Percentiles rank a stretch among this genome's conserved stretches.
phyloP scores from a whole-genome alignment of 495 filamentous ascomycete species.

The Xylaria sp. region DNA sequence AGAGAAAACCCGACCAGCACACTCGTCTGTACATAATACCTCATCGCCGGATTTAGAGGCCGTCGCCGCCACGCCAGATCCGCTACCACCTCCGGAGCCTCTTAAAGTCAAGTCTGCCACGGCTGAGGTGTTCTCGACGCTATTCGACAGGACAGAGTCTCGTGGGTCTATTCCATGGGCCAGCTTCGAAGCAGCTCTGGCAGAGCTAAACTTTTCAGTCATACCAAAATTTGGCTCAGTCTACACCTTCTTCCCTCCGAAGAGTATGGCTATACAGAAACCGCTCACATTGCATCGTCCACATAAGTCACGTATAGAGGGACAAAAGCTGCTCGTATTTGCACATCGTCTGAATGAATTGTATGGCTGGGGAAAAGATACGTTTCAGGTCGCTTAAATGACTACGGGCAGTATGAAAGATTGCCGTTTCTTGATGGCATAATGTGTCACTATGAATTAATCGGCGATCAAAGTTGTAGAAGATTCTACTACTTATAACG shows the following conservation, averaged over 20 bases:
- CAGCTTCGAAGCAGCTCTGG: constrained; percentile 46
- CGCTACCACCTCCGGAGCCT: neutral
- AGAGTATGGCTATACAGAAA: constrained; percentile 28
- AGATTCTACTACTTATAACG: neutral
- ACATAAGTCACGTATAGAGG: constrained; percentile 38
- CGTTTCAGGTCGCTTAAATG: constrained; percentile 17
- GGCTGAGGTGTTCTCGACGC: constrained; percentile 40
- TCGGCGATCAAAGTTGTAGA: neutral
- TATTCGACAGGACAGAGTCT: constrained; percentile 36
- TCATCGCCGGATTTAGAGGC: neutral
- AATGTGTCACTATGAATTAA: neutral
- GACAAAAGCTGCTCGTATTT: constrained; percentile 27
- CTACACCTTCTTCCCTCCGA: constrained; percentile 39
- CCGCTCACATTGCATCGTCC: constrained; percentile 39
- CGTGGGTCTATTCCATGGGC: constrained; percentile 45
- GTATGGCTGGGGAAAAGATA: constrained; percentile 38
- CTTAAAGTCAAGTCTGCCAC: constrained; percentile 39
- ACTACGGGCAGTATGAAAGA: neutral
- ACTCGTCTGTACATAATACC: constrained; percentile 42
- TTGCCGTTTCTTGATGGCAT: neutral
- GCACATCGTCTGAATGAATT: constrained; percentile 32
- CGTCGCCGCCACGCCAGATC: neutral
- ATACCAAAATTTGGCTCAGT: constrained; percentile 38
- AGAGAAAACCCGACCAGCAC: constrained; percentile 45
- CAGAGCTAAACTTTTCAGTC: constrained; percentile 42